Conservation (phyloP, 2,329 filamentous ascomycete species). For the Acrocalymma vagum region DNA sequence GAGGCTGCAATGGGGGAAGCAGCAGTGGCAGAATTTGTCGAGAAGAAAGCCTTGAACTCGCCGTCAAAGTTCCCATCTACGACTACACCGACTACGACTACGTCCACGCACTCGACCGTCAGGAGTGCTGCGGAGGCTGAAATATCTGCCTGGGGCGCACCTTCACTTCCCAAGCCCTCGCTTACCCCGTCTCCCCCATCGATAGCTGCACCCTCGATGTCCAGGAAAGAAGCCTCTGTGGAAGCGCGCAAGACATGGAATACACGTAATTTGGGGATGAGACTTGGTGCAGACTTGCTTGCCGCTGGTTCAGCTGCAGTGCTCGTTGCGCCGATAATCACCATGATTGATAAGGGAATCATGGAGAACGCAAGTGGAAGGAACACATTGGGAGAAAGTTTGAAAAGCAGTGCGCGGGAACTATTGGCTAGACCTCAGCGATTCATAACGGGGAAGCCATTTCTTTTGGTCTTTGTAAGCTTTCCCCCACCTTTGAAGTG, state of each 20-base stretch:
- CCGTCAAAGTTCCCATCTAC: slow-evolving; percentile 11
- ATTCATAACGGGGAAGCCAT: slow-evolving; percentile 71
- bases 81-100: slow-evolving; percentile 2
- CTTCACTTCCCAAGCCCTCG: slow-evolving; percentile 6
- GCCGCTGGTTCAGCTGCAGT: slow-evolving; percentile 76
- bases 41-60: slow-evolving; percentile 15
- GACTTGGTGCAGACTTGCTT: slow-evolving; percentile 72
- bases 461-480: slow-evolving; percentile 67
- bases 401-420: slow-evolving; percentile 65
- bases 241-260: slow-evolving; percentile 66
- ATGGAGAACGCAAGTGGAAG: slow-evolving; percentile 84
- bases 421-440: slow-evolving; percentile 68
- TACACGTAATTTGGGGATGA: slow-evolving; percentile 73
- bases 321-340: slow-evolving; percentile 83
- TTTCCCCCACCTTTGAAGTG: background rate
- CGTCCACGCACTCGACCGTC: slow-evolving; percentile 3
- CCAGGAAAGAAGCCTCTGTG: slow-evolving; percentile 3
- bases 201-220: slow-evolving; percentile 5
- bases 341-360: slow-evolving; percentile 82
- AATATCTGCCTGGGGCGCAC: slow-evolving; percentile 2
- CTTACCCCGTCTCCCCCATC: slow-evolving; percentile 4
- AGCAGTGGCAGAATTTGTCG: slow-evolving; percentile 1
- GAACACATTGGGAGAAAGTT: slow-evolving; percentile 65
- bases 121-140: slow-evolving; percentile 7
- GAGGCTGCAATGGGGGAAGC: slow-evolving; percentile 42